Conservation (phyloP, 495 filamentous ascomycete genomes). For the Pyronema domesticum region DNA sequence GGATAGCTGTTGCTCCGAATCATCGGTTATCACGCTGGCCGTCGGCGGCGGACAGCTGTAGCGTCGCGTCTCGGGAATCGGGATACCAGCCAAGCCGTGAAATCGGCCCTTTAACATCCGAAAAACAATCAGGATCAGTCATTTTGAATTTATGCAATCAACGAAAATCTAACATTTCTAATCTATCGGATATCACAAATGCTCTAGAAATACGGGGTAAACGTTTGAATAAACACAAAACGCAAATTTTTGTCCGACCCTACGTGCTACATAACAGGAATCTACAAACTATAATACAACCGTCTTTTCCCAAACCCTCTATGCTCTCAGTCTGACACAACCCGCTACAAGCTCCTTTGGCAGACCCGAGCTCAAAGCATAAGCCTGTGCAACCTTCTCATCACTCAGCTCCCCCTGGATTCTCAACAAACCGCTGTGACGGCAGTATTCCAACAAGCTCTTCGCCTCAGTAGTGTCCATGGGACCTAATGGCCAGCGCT, state of each 20-base stretch:
- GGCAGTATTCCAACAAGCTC: conserved; percentile 82
- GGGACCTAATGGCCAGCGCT: conserved; percentile 38
- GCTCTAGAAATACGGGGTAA: not conserved
- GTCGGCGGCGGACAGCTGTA: too few relatives aligned
- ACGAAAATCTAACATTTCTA: not conserved
- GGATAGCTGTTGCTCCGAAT: too few relatives aligned
- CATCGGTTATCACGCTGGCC: too few relatives aligned
- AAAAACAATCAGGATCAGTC: not conserved
- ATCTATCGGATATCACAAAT: not conserved
- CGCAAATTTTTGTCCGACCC: not conserved
- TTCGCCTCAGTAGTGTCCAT: conserved; percentile 59
- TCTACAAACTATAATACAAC: not conserved
- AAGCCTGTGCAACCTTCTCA: conserved; percentile 60
- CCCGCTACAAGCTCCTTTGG: conserved; percentile 15
- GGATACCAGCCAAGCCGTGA: too few relatives aligned
- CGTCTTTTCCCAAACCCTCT: not conserved
- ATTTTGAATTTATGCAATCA: not conserved
- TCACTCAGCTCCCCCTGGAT: conserved; percentile 41
- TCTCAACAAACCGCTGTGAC: conserved; percentile 62
- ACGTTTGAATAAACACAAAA: not conserved
- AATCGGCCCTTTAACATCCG: too few relatives aligned
- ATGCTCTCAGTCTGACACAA: conserved; percentile 19
- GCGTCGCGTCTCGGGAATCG: too few relatives aligned
- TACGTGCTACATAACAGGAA: not conserved
- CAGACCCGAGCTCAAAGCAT: conserved; percentile 38